Base-by-base conservation (phyloP, 208 protist genomes). In the Trypanosoma platydactyli region DNA sequence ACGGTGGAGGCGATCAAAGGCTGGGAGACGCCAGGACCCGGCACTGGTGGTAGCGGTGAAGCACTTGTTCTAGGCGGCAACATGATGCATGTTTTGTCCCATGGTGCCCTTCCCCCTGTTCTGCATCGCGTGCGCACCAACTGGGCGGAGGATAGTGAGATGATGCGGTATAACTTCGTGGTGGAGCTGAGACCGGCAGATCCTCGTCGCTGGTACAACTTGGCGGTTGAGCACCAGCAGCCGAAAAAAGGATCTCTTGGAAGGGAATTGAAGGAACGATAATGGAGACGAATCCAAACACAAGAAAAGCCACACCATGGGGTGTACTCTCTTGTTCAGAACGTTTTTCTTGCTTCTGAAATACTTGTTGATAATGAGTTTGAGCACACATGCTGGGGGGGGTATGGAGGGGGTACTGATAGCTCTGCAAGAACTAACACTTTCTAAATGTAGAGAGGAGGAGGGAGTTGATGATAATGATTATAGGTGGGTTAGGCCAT, bases 121-220 rank as follows among this genome's bases (percentile, higher is more conserved):
- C 58, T 85, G 59, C 86, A 92, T 48, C 86, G 86, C 13, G 86
- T 92, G 52, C 71, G 73, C 22, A 20, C 44, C 0, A 76, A 88
- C 60, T 89, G 86, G 86, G 72, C 74, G 3, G 46, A 54, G 5
- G 9, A 27, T 51, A 42, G 38, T 48, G 59, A 27, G 30, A n/a
- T 20, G 11, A 55, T 60, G 13, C 73, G 87, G 35, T 88, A 80
- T 30, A 90, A 81, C 66, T 71, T 93, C 42, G 66, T 93, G 38
- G 81, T 93, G 46, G 87, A 93, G 66, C 73, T 93, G 49, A 72
- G 87, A 0, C 87, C 86, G 0, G 68, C 65, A 1, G 48, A 59
- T 0, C 64, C 68, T n/a, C 60, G 63, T 35, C 52, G 55, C 16
- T 83, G 72, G 78, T 79, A 79, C 38, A 44, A 25, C 12, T 49